Conservation (phyloP, 1,139 yeast genomes). For the Suhomyces bolitotheri region DNA sequence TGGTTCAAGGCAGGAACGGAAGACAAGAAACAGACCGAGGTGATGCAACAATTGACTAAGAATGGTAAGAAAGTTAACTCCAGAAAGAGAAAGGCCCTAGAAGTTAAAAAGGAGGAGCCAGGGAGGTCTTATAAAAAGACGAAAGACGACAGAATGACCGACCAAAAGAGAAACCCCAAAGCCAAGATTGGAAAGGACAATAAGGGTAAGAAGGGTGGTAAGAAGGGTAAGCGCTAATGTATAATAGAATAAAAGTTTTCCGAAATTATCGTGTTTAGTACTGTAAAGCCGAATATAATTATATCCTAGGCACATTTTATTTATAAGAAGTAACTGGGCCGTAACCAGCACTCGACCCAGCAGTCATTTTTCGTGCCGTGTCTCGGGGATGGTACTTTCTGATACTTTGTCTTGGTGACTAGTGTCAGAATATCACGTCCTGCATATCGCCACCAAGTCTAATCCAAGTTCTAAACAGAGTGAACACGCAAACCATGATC, state of each 20-base stretch:
- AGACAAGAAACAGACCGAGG: constrained; percentile 52
- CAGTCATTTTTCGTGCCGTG: too few species aligned
- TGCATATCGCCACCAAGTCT: not conserved
- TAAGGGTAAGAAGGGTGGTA: constrained; percentile 17
- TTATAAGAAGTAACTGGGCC: too few species aligned
- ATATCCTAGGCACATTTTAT: too few species aligned
- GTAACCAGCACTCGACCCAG: too few species aligned
- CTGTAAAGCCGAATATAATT: too few species aligned
- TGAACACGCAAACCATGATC: constrained; percentile 7
- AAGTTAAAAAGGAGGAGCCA: constrained; percentile 44
- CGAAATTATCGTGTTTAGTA: too few species aligned
- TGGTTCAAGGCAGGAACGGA: constrained; percentile 89
- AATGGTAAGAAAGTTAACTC: constrained; percentile 41
- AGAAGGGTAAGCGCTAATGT: constrained; percentile 5
- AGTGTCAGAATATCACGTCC: not conserved
- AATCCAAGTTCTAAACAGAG: not conserved
- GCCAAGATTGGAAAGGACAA: constrained; percentile 19
- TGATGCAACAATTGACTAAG: constrained; percentile 46
- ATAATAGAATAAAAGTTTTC: constrained; percentile 1
- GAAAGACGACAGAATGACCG: constrained; percentile 56
- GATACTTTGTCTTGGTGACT: too few species aligned
- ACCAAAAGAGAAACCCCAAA: constrained; percentile 41
- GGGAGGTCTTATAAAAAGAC: constrained; percentile 70
- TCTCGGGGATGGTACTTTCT: too few species aligned
- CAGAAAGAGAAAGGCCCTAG: constrained; percentile 30